Percentiles rank a stretch among this genome's conserved stretches.
Evolutionary conservation across 495 filamentous ascomycete species (phyloP).

Genomic region (Schizothecium vesticola): DNA sequence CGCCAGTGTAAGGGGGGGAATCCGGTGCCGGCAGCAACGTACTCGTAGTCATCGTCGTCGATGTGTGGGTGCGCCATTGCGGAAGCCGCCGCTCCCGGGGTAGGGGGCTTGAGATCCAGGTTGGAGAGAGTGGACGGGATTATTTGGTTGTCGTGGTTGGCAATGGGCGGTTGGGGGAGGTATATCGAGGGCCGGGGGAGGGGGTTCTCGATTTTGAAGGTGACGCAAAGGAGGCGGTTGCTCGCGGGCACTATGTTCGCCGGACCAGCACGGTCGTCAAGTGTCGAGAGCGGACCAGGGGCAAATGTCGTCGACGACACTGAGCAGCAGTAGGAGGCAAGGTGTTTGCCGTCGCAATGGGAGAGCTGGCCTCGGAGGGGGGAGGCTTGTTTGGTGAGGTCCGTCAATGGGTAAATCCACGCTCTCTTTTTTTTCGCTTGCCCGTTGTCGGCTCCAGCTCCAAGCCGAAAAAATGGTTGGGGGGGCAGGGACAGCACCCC

Average conservation of each 20-base stretch:
- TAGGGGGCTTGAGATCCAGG: constrained; percentile 53
- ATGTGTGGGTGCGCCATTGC: constrained; percentile 54
- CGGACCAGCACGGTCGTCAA: not conserved
- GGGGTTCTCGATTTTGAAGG: not conserved
- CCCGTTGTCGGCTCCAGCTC: constrained; percentile 23
- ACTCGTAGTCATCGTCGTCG: constrained; percentile 56
- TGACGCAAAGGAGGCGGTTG: constrained; percentile 16
- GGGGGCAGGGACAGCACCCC: constrained; percentile 1
- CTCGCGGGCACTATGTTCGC: not conserved
- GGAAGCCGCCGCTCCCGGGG: constrained; percentile 50
- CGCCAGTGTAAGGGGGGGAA: not conserved
- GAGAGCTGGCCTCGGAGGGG: not conserved
- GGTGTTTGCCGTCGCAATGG: constrained; percentile 8
- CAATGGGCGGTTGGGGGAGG: not conserved
- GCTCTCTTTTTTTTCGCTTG: constrained; percentile 11
- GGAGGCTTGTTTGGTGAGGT: constrained; percentile 1
- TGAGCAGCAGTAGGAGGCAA: not conserved
- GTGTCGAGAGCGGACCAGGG: not conserved
- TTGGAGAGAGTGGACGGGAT: constrained; percentile 26
- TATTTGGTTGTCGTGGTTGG: not conserved
- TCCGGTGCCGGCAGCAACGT: constrained; percentile 23
- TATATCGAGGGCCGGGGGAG: not conserved
- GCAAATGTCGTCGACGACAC: not conserved
- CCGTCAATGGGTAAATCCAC: not conserved
- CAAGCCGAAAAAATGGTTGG: not conserved